Evolutionary conservation across 805 yeast genomes (phyloP).

Genomic region (Suhomyces sp.): DNA sequence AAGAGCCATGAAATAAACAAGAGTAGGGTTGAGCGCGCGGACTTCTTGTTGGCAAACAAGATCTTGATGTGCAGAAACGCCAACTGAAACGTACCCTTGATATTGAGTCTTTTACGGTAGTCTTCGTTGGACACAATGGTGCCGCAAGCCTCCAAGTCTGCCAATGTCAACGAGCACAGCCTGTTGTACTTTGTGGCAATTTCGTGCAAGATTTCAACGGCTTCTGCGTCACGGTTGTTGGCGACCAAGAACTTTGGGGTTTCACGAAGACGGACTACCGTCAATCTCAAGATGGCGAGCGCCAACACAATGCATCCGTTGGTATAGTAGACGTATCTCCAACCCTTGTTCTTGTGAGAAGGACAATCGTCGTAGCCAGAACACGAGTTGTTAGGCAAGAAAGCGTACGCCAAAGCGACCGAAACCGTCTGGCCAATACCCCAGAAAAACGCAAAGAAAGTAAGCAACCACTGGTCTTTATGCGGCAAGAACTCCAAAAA

Average conservation of each 20-base stretch:
- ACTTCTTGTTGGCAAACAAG: conserved; percentile 10
- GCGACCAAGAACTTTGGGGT: conserved; percentile 57
- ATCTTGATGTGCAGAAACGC: conserved; percentile 8
- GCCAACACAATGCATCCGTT: conserved; percentile 45
- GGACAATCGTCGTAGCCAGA: conserved; percentile 40
- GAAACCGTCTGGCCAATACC: conserved; percentile 55
- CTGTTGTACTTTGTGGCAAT: conserved; percentile 35
- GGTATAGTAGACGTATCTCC: conserved; percentile 55
- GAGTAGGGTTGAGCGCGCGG: conserved; percentile 8
- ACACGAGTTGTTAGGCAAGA: conserved; percentile 50
- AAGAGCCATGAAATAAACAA: conserved; percentile 22
- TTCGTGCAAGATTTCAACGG: conserved; percentile 39
- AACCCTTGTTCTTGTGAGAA: conserved; percentile 50
- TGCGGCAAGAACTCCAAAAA: conserved; percentile 53
- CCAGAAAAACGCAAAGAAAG: conserved; percentile 40
- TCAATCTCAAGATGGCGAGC: conserved; percentile 33
- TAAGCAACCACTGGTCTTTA: conserved; percentile 48
- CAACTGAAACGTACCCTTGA: conserved; percentile 6
- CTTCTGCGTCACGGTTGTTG: conserved; percentile 50
- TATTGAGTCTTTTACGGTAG: conserved; percentile 12
- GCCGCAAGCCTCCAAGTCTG: conserved; percentile 20
- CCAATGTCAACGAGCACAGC: conserved; percentile 19
- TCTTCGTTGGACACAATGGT: conserved; percentile 16
- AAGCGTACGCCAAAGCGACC: conserved; percentile 53
- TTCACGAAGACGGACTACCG: conserved; percentile 42